Conservation (phyloP, 495 filamentous ascomycete genomes). For the Penicillium bovifimosum region DNA sequence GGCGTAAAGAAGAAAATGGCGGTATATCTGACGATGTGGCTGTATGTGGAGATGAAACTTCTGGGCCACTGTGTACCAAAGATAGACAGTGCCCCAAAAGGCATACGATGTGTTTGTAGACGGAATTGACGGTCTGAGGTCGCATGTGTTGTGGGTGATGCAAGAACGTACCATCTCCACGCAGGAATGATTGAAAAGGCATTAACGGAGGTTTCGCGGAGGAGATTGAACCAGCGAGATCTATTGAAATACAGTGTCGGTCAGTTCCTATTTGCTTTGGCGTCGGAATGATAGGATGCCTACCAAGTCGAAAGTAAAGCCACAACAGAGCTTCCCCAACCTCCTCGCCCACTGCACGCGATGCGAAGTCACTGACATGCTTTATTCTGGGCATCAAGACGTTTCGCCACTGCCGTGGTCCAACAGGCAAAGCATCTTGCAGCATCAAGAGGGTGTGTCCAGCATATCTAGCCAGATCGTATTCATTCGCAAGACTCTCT, state of each 20-base stretch:
- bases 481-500: slow-evolving; percentile 4
- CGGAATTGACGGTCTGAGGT: slow-evolving; percentile 7
- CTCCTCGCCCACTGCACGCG: slow-evolving; percentile 3
- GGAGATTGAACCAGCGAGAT: slow-evolving; percentile 18
- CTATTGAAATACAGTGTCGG: neutral
- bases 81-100: slow-evolving; percentile 19
- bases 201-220: slow-evolving; percentile 10
- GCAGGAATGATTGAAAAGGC: slow-evolving; percentile 20
- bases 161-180: slow-evolving; percentile 17
- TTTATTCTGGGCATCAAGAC: slow-evolving; percentile 3
- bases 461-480: slow-evolving; percentile 13
- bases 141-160: slow-evolving; percentile 1
- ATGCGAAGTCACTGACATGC: neutral
- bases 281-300: neutral
- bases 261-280: neutral
- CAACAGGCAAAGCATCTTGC: slow-evolving; percentile 16
- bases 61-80: slow-evolving; percentile 17
- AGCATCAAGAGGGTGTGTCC: slow-evolving; percentile 13
- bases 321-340: slow-evolving; percentile 21
- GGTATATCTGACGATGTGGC: slow-evolving; percentile 9
- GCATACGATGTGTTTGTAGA: slow-evolving; percentile 18
- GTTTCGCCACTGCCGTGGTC: slow-evolving; percentile 16
- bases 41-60: slow-evolving; percentile 6
- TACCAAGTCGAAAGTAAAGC: slow-evolving; percentile 21
- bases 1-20: slow-evolving; percentile 18